Evolutionary conservation across 306 rosid genomes (phyloP).

Genomic region (Spatholobus suberectus): DNA sequence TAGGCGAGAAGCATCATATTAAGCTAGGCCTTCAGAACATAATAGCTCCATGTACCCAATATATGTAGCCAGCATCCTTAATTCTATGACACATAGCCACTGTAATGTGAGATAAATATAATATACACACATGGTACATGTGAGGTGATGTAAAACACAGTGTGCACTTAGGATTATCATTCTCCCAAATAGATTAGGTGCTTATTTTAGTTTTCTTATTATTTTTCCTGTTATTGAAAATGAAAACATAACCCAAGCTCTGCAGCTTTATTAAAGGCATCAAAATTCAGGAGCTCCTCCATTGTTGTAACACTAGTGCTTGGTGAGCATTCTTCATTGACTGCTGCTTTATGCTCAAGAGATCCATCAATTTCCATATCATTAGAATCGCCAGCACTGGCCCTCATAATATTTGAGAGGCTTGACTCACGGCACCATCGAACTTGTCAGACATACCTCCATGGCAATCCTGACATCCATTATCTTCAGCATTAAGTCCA

Average conservation of each 20-base stretch:
- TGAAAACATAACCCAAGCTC: constrained; percentile 86
- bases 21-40: no score
- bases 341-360: constrained; percentile 46
- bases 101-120: no score
- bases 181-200: no score
- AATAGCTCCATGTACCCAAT: no score
- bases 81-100: no score
- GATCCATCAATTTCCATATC: constrained; percentile 54
- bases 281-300: constrained; percentile 68
- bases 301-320: constrained; percentile 41
- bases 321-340: constrained; percentile 51
- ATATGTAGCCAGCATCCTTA: no score
- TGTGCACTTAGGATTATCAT: no score
- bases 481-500: constrained; percentile 45
- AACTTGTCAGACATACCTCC: constrained; percentile 43
- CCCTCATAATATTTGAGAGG: constrained; percentile 31
- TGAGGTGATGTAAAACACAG: no score
- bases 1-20: no score
- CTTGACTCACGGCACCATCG: constrained; percentile 39
- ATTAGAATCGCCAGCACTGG: constrained; percentile 22
- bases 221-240: no score
- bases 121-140: no score
- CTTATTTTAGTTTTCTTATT: no score
- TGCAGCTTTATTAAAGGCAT: constrained; percentile 63
- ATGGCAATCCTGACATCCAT: constrained; percentile 41